A percentile compares a stretch with the other conserved stretches of the same genome.
Evolutionary conservation across 2,329 filamentous ascomycete genomes (phyloP).

Genomic region (Cordyceps militaris): DNA sequence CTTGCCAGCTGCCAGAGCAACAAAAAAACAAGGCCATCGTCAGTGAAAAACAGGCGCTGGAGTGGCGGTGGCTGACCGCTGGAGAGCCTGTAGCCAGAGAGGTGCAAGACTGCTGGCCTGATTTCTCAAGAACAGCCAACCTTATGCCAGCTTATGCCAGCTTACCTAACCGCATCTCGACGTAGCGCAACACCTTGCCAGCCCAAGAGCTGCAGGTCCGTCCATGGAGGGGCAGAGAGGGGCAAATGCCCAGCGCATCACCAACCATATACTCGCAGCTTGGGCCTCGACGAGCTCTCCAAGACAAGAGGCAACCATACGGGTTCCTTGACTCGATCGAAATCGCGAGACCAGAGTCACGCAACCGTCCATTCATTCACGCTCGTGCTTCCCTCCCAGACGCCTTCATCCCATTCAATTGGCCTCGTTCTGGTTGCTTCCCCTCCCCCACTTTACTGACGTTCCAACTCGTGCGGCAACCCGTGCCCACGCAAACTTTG

Average conservation of each 20-base stretch:
- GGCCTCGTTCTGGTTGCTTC: conserved; percentile 3
- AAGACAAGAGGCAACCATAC: no score
- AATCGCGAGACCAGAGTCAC: neutral
- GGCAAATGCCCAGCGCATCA: neutral
- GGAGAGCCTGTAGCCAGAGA: neutral
- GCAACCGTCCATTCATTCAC: neutral
- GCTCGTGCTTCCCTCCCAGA: neutral
- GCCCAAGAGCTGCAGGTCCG: neutral
- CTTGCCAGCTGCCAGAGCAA: neutral
- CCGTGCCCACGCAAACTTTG: neutral
- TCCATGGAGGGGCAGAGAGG: conserved; percentile 2
- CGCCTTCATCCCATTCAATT: neutral
- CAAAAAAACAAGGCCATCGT: neutral
- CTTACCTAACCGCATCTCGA: neutral
- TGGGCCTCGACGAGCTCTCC: neutral
- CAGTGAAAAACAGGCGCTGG: neutral
- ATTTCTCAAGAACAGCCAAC: neutral
- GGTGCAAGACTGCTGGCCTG: neutral
- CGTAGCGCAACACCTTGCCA: neutral
- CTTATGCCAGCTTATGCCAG: neutral
- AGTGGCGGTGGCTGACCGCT: neutral
- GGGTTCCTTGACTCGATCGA: neutral
- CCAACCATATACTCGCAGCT: neutral
- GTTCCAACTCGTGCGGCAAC: neutral
- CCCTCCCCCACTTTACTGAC: conserved; percentile 11